A percentile compares a stretch with the other conserved stretches of the same genome.
Conservation (phyloP, 2,329 filamentous ascomycete species). For the Aspergillus quadricinctus region DNA sequence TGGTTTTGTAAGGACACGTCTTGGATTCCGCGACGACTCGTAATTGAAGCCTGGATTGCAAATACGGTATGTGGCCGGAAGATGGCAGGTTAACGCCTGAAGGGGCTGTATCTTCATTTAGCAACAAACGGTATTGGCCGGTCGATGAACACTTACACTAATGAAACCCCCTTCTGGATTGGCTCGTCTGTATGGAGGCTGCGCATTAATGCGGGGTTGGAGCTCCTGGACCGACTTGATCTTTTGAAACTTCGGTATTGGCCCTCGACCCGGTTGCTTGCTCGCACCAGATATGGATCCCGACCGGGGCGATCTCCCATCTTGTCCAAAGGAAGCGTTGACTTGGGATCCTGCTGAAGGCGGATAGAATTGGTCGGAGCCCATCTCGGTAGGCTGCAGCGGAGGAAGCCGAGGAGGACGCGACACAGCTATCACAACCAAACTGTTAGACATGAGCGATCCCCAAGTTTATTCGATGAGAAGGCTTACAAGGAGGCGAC, state of each 20-base stretch:
- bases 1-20: constrained; percentile 92
- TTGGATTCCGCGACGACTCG: constrained; percentile 93
- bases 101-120: constrained; percentile 62
- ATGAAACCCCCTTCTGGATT: constrained; percentile 98
- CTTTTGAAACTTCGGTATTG: constrained; percentile 84
- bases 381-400: constrained; percentile 64
- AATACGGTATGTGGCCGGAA: constrained; percentile 94
- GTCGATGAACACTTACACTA: constrained; percentile 60
- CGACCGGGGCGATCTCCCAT: constrained; percentile 47
- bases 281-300: constrained; percentile 46
- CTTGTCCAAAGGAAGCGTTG: constrained; percentile 60
- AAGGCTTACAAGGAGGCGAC: constrained; percentile 52
- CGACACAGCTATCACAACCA: constrained; percentile 40
- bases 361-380: constrained; percentile 67
- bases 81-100: constrained; percentile 88
- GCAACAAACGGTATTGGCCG: constrained; percentile 1
- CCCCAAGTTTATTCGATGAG: neutral
- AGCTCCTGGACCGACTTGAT: constrained; percentile 69
- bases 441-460: constrained; percentile 11
- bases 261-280: constrained; percentile 52
- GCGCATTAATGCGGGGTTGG: constrained; percentile 74
- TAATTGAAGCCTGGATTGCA: constrained; percentile 99
- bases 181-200: constrained; percentile 86
- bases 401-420: constrained; percentile 67
- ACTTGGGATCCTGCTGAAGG: constrained; percentile 65